Evolutionary conservation across 331 rosid species (phyloP).

Genomic region (Phaseolus coccineus): DNA sequence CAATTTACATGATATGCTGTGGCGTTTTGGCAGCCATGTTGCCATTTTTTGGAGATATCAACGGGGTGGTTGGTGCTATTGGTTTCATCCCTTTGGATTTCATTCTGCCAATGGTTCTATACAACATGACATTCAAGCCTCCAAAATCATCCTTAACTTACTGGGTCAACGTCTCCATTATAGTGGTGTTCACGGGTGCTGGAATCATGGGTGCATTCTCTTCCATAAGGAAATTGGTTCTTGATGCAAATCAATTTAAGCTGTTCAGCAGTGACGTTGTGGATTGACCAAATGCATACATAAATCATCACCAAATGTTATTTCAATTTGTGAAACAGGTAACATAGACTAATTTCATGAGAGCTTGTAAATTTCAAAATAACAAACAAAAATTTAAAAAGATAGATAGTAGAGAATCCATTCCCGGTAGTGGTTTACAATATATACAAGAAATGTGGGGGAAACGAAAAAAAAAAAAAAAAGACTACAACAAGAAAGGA

Average conservation of each 20-base stretch:
- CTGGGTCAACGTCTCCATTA: slow-evolving; percentile 74
- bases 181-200: slow-evolving; percentile 66
- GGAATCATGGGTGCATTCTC: slow-evolving; percentile 84
- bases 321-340: slow-evolving; percentile 13
- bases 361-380: neutral
- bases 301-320: neutral
- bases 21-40: slow-evolving; percentile 89
- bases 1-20: slow-evolving; percentile 70
- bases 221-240: slow-evolving; percentile 71
- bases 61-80: slow-evolving; percentile 78
- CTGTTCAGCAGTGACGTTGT: slow-evolving; percentile 73
- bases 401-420: too few species aligned
- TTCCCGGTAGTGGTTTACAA: too few species aligned
- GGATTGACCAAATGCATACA: slow-evolving; percentile 38
- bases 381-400: too few species aligned
- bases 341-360: neutral
- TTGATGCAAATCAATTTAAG: slow-evolving; percentile 79
- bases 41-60: slow-evolving; percentile 92
- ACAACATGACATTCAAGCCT: slow-evolving; percentile 83
- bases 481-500: too few species aligned
- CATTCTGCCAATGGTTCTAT: slow-evolving; percentile 87
- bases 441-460: too few species aligned
- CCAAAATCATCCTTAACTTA: slow-evolving; percentile 59
- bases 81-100: slow-evolving; percentile 95
- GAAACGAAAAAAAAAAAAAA: too few species aligned